Evolutionary conservation across 2,329 filamentous ascomycete species (phyloP).

Genomic region (Clonostachys chloroleuca): DNA sequence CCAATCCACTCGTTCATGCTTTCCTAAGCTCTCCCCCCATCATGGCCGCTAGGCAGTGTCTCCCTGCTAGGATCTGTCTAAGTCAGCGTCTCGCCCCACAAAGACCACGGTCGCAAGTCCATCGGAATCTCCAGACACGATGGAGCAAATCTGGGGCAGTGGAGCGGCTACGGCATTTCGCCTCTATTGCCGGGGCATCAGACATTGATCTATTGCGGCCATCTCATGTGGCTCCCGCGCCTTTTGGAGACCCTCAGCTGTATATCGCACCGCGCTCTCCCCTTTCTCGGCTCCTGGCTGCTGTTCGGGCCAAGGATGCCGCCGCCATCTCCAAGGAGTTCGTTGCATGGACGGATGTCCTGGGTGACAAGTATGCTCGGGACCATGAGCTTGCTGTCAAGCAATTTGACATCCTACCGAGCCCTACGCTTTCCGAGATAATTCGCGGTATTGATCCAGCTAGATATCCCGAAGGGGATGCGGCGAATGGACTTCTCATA

Average conservation of each 20-base stretch:
- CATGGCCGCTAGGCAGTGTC: constrained; percentile 21
- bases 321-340: constrained; percentile 1
- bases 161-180: constrained; percentile 1
- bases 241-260: neutral
- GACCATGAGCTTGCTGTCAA: constrained; percentile 14
- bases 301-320: constrained; percentile 20
- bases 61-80: constrained; percentile 12
- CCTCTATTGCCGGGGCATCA: neutral
- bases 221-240: too few relatives aligned
- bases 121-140: neutral
- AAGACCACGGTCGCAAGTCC: neutral
- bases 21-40: neutral
- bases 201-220: neutral
- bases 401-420: constrained; percentile 36
- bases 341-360: constrained; percentile 2
- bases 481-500: constrained; percentile 32
- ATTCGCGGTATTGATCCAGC: constrained; percentile 58
- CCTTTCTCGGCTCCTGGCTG: constrained; percentile 13
- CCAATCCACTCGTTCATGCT: too few relatives aligned
- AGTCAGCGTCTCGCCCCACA: neutral
- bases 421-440: constrained; percentile 57
- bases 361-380: constrained; percentile 7
- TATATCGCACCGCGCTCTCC: neutral
- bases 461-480: constrained; percentile 41
- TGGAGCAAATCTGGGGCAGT: constrained; percentile 1